Evolutionary conservation across 768 basidiomycete genomes (phyloP).

Genomic region (Cubamyces sp.): DNA sequence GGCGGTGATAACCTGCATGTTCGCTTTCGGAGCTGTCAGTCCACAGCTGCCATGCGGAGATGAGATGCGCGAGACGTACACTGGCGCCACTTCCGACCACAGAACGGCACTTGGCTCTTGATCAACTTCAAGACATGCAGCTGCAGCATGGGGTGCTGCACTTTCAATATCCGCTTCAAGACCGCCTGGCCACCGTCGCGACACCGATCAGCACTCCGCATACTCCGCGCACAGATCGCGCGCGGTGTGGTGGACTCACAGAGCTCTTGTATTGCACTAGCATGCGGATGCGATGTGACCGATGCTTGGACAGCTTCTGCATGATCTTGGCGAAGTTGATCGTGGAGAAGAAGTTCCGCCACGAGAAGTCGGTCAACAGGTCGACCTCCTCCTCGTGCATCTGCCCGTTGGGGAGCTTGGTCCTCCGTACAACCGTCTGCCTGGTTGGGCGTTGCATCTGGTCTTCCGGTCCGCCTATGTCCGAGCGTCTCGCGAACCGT

Average conservation of each 20-base stretch:
- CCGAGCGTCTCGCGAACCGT: slow-evolving; percentile 71
- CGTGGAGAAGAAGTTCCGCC: slow-evolving; percentile 96
- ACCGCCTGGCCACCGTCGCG: slow-evolving; percentile 69
- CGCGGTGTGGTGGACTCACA: slow-evolving; percentile 48
- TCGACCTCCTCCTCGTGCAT: slow-evolving; percentile 88
- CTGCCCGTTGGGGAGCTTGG: slow-evolving; percentile 70
- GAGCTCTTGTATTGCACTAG: slow-evolving; percentile 98
- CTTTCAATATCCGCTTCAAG: slow-evolving; percentile 90
- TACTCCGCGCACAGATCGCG: neutral
- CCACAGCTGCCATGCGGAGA: slow-evolving; percentile 2
- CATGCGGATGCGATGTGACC: slow-evolving; percentile 94
- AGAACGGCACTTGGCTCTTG: slow-evolving; percentile 98
- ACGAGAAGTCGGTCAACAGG: slow-evolving; percentile 91
- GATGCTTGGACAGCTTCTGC: slow-evolving; percentile 95
- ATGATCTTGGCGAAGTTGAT: slow-evolving; percentile 98
- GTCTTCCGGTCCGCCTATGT: slow-evolving; percentile 56
- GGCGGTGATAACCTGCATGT: slow-evolving; percentile 99
- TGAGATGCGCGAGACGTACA: slow-evolving; percentile 51
- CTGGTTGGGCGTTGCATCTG: slow-evolving; percentile 62
- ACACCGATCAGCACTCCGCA: slow-evolving; percentile 8
- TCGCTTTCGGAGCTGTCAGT: slow-evolving; percentile 56
- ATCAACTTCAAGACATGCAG: slow-evolving; percentile 95
- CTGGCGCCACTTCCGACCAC: slow-evolving; percentile 97
- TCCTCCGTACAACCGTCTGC: slow-evolving; percentile 59
- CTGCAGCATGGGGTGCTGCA: slow-evolving; percentile 92